phyloP scores from a whole-genome alignment of 306 rosid genomes.

The Arachis stenosperma region DNA sequence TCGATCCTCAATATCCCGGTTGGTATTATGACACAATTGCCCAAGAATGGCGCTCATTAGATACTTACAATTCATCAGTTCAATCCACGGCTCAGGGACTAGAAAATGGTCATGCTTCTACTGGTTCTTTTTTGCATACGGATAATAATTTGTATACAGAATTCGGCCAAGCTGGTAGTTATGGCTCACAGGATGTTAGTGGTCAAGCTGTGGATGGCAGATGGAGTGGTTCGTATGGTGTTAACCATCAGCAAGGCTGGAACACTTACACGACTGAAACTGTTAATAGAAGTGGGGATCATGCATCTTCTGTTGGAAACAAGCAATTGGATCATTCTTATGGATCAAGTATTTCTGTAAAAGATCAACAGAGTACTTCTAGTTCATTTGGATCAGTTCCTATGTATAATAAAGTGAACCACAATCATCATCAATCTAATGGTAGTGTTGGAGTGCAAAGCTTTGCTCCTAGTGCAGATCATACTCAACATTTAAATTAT shows the following conservation, averaged over 20 bases:
- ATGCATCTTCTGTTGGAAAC: conserved; percentile 47
- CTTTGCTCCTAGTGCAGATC: conserved; percentile 50
- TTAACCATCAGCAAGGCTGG: conserved; percentile 52
- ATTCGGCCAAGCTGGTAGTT: conserved; percentile 45
- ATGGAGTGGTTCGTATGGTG: conserved; percentile 51
- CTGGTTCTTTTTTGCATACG: conserved; percentile 37
- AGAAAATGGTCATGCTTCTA: conserved; percentile 55
- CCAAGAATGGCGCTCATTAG: conserved; percentile 75
- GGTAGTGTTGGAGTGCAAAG: conserved; percentile 51
- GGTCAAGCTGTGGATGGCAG: conserved; percentile 55
- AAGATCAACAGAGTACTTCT: conserved; percentile 55
- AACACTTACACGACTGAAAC: conserved; percentile 47
- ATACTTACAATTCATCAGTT: conserved; percentile 54
- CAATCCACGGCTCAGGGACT: conserved; percentile 49
- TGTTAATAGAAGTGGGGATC: conserved; percentile 39
- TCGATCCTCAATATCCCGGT: conserved; percentile 83
- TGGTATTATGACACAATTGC: conserved; percentile 79
- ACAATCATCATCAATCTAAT: conserved; percentile 52
- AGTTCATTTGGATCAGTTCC: conserved; percentile 60
- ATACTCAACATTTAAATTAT: conserved; percentile 59
- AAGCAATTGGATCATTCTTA: conserved; percentile 54
- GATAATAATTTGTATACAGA: conserved; percentile 45
- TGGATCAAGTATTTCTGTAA: conserved; percentile 45
- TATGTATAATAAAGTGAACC: conserved; percentile 52
- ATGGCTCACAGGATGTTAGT: conserved; percentile 47